Evolutionary conservation across 352 stramenopile genomes (phyloP).

Genomic region (Paralagenidium karlingii): DNA sequence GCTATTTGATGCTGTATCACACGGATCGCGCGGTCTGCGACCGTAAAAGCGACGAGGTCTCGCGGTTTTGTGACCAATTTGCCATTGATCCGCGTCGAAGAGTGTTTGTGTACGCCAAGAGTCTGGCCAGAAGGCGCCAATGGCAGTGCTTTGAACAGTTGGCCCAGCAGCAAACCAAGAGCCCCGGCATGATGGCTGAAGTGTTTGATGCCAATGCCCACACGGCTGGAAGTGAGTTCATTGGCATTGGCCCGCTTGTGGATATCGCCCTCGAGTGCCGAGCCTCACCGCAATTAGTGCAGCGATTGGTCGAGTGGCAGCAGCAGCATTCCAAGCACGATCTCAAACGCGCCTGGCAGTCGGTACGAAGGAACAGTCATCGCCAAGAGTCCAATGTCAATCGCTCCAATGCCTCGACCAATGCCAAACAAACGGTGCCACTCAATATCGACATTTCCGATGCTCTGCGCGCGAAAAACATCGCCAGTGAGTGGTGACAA

Average conservation of each 20-base stretch:
- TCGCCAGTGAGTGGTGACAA: no score
- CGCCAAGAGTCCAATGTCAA: no score
- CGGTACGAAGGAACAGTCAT: no score
- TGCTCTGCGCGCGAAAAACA: no score
- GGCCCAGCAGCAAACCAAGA: conserved; percentile 21
- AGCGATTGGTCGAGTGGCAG: no score
- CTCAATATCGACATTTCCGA: no score
- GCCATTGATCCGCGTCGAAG: conserved; percentile 36
- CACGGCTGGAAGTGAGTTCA: conserved; percentile 14
- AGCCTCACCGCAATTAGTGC: conserved; percentile 30
- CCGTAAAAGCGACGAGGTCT: conserved; percentile 5
- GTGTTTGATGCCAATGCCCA: conserved; percentile 9
- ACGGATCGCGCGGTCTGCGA: conserved; percentile 11
- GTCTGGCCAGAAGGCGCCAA: conserved; percentile 28
- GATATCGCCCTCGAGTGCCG: conserved; percentile 36
- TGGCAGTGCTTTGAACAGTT: conserved; percentile 42
- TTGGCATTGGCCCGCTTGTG: conserved; percentile 60
- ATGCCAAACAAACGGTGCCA: no score
- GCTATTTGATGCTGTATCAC: conserved; percentile 57
- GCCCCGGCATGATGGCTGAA: conserved; percentile 3
- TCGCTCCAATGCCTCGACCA: no score
- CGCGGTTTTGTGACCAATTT: conserved; percentile 17
- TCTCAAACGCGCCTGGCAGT: no score
- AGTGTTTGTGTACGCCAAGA: conserved; percentile 35
- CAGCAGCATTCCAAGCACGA: no score